These are phyloP conservation scores for Ceratobasidium sp. DNA, from an alignment of 1,284 basidiomycete genomes.

Conservation along the genomic window DNA sequence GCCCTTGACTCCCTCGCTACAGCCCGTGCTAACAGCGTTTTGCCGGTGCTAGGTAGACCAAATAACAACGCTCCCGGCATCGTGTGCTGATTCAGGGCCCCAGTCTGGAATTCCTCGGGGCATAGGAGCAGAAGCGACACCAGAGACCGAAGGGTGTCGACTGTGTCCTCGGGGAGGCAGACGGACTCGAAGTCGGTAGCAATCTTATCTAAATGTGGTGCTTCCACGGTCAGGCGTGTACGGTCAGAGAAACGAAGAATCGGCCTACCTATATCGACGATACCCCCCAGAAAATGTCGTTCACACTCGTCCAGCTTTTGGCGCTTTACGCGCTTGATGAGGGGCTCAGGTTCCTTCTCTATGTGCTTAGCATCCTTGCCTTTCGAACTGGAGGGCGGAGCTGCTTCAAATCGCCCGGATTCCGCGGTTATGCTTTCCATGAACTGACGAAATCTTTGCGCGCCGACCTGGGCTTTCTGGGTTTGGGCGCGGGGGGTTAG, in stretches of 20 bases:
- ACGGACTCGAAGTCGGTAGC: slow-evolving; percentile 92
- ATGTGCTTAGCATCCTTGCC: no score
- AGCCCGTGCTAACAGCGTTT: slow-evolving; percentile 89
- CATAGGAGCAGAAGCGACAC: slow-evolving; percentile 63
- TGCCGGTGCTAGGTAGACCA: slow-evolving; percentile 58
- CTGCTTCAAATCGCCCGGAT: no score
- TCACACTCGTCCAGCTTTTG: slow-evolving; percentile 60
- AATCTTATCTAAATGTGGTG: slow-evolving; percentile 95
- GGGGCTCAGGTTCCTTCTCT: slow-evolving; percentile 58
- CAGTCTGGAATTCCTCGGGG: slow-evolving; percentile 62
- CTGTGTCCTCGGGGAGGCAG: slow-evolving; percentile 98
- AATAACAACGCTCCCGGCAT: slow-evolving; percentile 57
- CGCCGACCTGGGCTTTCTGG: no score
- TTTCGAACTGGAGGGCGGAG: no score
- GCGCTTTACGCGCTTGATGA: slow-evolving; percentile 77
- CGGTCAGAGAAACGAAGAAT: background rate
- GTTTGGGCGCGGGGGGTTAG: no score
- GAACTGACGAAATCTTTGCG: no score
- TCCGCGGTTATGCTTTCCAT: no score
- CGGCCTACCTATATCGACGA: slow-evolving; percentile 59
- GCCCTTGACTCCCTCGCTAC: slow-evolving; percentile 94
- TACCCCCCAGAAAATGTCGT: slow-evolving; percentile 54
- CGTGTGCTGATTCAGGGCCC: slow-evolving; percentile 59
- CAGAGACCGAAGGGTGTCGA: slow-evolving; percentile 65
- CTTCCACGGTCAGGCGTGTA: slow-evolving; percentile 56